phyloP scores from a whole-genome alignment of 352 stramenopile genomes.

The Phytophthora pini region DNA sequence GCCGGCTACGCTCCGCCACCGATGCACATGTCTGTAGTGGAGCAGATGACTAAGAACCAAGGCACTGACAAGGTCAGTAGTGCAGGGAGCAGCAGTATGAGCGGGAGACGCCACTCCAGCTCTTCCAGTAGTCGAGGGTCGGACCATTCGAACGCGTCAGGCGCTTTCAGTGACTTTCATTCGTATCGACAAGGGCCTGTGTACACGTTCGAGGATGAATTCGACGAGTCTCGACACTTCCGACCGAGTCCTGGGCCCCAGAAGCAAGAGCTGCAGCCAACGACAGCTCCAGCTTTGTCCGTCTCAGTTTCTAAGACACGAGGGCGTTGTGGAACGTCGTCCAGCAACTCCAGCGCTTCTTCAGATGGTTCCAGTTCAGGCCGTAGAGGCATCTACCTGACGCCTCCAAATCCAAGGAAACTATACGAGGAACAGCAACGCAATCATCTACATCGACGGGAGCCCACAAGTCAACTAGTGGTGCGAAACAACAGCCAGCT shows the following conservation, averaged over 20 bases:
- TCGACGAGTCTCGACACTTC: not conserved
- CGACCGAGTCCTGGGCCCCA: not conserved
- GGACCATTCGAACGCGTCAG: slow-evolving; percentile 3
- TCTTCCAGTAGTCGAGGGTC: slow-evolving; percentile 10
- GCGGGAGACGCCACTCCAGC: slow-evolving; percentile 1
- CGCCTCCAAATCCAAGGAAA: slow-evolving; percentile 9
- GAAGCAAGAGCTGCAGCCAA: not conserved
- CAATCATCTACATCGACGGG: not conserved
- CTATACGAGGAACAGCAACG: slow-evolving; percentile 15
- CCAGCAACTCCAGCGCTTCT: slow-evolving; percentile 16
- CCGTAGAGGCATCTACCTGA: slow-evolving; percentile 12
- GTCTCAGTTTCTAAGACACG: slow-evolving; percentile 8
- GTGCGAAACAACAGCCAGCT: slow-evolving; percentile 10
- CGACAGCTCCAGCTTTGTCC: slow-evolving; percentile 1
- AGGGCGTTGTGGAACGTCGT: slow-evolving; percentile 7
- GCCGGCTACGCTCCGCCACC: slow-evolving; percentile 21
- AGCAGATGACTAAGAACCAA: slow-evolving; percentile 22
- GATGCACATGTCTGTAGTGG: slow-evolving; percentile 32
- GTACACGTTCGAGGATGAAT: slow-evolving; percentile 11
- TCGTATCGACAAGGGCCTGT: slow-evolving; percentile 14
- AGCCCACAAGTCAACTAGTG: not conserved
- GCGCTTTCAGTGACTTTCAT: slow-evolving; percentile 3
- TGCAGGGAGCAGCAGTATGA: slow-evolving; percentile 1
- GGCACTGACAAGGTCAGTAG: slow-evolving; percentile 1
- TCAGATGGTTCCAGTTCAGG: slow-evolving; percentile 14